Base-by-base conservation (phyloP, 2,329 filamentous ascomycete genomes). In the Monosporascus sp. region DNA sequence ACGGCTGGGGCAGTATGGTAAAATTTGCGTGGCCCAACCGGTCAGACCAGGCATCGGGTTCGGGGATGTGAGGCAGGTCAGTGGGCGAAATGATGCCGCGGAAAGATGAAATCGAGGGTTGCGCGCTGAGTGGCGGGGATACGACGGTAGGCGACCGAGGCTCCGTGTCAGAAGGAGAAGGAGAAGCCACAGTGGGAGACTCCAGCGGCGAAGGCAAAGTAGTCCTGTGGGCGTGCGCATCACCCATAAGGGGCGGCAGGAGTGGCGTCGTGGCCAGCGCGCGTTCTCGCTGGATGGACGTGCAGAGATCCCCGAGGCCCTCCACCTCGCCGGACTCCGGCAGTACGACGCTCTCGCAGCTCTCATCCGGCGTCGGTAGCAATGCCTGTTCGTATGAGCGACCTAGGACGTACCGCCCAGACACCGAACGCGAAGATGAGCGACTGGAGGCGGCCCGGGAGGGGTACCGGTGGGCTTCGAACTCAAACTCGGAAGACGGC, bases 1-100 rank as follows among this genome's bases (percentile, higher is more conserved):
- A 96, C 0, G 92, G 93, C 67, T 86, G 82, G 0, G 92, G 92
- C 22, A 82, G 75, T 61, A 97, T 95, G 63, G 83, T 92, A 69
- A 95, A 97, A 74, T 97, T 96, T 59, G 92, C 92, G 68, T 97
- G 92, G 28, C 93, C 93, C 15, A 97, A 82, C 53, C 84, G 85
- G 65, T 87, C 83, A 1, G 89, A 87, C 93, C 93, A 97, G 60
- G 87, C 84, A 67, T 96, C 91, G 49, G 85, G 78, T 6, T 85
- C 82, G 5, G 81, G 77, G 37, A 80, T 74, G 50, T 69, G 80
- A 60, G 68, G 73, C 61, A 72, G 79, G 68, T 64, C 69, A 66
- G 66, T 65, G 47, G 63, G 65, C 45, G 60, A 61, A 15, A 66
- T 65, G 40, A 78, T 72, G 54, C 79, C 78, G 61, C 73, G 74